These are phyloP conservation scores for Lactuca sativa DNA, from an alignment of 129 eudicot genomes.

Conservation along the genomic window DNA sequence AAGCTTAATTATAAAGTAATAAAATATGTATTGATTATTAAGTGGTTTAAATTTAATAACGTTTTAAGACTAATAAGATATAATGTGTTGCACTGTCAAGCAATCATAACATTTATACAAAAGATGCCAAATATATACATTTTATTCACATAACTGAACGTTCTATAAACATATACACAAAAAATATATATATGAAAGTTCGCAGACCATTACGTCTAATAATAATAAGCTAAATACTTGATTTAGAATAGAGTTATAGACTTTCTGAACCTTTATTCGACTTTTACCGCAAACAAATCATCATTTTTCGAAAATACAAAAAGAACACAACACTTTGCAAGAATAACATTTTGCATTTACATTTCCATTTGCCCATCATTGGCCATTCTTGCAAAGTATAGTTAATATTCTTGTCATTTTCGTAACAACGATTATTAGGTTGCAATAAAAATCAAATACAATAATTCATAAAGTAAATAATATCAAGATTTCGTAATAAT, in stretches of 20 bases:
- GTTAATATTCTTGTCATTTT: neutral
- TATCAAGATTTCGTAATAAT: neutral
- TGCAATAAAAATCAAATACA: slow-evolving; percentile 3
- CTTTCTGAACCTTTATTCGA: neutral
- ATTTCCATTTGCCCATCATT: neutral
- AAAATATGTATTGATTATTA: too few relatives aligned
- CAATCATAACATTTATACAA: neutral
- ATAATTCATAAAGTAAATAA: slow-evolving; percentile 1
- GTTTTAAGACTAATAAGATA: too few relatives aligned
- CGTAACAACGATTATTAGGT: neutral
- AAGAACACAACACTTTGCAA: slow-evolving; percentile 15
- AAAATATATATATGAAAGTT: neutral
- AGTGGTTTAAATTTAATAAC: too few relatives aligned
- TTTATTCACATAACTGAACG: neutral
- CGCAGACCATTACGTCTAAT: slow-evolving; percentile 2
- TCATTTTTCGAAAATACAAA: neutral
- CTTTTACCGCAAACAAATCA: neutral
- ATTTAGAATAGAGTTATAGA: neutral
- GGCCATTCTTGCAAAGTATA: slow-evolving; percentile 10
- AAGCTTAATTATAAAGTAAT: too few relatives aligned
- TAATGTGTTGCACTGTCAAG: too few relatives aligned
- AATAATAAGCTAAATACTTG: neutral
- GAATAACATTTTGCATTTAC: neutral
- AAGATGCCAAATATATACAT: neutral
- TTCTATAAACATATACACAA: slow-evolving; percentile 7